Conservation (phyloP, 2,329 filamentous ascomycete species). For the Pseudohalonectria lignicola region DNA sequence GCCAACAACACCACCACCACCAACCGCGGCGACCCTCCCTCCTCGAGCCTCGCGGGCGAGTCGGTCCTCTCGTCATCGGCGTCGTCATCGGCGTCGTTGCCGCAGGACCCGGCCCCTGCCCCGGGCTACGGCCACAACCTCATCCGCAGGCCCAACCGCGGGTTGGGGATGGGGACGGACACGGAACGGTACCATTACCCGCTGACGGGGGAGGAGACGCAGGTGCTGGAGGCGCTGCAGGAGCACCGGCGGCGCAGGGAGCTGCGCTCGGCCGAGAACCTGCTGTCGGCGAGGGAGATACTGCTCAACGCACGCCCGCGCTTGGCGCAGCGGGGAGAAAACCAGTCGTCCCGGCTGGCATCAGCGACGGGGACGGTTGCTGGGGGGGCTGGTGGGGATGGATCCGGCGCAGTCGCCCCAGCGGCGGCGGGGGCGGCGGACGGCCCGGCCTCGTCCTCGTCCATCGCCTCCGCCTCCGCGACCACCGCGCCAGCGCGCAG, state of each 20-base stretch:
- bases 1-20: too few species aligned
- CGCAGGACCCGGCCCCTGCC: too few species aligned
- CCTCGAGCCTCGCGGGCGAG: constrained; percentile 8
- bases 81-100: too few species aligned
- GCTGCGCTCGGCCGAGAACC: constrained; percentile 17
- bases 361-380: not conserved
- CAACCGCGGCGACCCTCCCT: constrained; percentile 24
- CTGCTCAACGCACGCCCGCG: not conserved
- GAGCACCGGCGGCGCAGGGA: constrained; percentile 40
- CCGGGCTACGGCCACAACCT: constrained; percentile 10
- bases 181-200: constrained; percentile 36
- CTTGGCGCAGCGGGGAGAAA: too few species aligned
- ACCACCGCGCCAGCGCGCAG: constrained; percentile 12
- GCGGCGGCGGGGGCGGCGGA: not conserved
- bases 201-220: constrained; percentile 40
- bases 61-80: too few species aligned
- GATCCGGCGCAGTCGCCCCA: not conserved
- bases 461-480: too few species aligned
- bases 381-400: not conserved
- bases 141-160: constrained; percentile 21
- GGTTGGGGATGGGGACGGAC: too few species aligned
- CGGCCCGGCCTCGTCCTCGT: too few species aligned
- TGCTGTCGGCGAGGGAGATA: constrained; percentile 4
- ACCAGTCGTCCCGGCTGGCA: not conserved
- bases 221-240: constrained; percentile 45